Evolutionary conservation across 495 filamentous ascomycete species (phyloP).

Genomic region (Aspergillus sparsus): DNA sequence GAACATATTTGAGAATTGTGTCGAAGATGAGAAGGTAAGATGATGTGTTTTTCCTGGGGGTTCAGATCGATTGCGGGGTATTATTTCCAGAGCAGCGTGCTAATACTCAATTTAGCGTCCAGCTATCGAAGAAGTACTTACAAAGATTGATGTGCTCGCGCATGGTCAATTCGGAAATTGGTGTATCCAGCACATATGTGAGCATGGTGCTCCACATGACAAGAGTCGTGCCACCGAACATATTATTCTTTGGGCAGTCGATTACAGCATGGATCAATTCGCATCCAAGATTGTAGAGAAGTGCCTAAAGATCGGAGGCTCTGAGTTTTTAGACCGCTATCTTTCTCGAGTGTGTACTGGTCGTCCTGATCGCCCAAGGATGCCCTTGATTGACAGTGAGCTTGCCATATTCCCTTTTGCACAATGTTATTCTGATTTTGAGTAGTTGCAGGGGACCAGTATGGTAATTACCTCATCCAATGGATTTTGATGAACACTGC

Average conservation of each 20-base stretch:
- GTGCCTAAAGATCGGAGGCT: conserved; percentile 93
- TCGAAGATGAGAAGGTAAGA: conserved; percentile 95
- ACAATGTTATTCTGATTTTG: conserved; percentile 28
- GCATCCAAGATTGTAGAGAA: conserved; percentile 99
- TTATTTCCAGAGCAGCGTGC: conserved; percentile 20
- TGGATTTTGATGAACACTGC: conserved; percentile 90
- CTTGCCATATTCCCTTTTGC: conserved; percentile 13
- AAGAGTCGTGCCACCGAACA: conserved; percentile 93
- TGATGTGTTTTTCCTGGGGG: not conserved
- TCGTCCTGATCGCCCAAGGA: conserved; percentile 85
- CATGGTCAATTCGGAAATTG: conserved; percentile 99
- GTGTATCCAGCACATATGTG: conserved; percentile 99
- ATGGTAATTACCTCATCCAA: conserved; percentile 97
- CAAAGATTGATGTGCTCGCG: conserved; percentile 90
- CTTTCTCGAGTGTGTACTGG: conserved; percentile 92
- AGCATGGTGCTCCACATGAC: conserved; percentile 89
- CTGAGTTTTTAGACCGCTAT: conserved; percentile 89
- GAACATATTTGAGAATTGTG: conserved; percentile 98
- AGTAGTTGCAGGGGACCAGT: conserved; percentile 90
- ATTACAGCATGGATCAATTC: conserved; percentile 99
- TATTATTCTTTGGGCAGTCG: conserved; percentile 85
- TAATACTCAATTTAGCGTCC: conserved; percentile 66
- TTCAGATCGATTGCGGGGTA: not conserved
- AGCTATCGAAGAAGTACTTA: conserved; percentile 93
- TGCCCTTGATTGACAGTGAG: conserved; percentile 93